A percentile compares a stretch with the other conserved stretches of the same genome.
These are phyloP conservation scores for Lachnellula willkommii DNA, from an alignment of 2,329 filamentous ascomycete genomes.

Conservation along the genomic window DNA sequence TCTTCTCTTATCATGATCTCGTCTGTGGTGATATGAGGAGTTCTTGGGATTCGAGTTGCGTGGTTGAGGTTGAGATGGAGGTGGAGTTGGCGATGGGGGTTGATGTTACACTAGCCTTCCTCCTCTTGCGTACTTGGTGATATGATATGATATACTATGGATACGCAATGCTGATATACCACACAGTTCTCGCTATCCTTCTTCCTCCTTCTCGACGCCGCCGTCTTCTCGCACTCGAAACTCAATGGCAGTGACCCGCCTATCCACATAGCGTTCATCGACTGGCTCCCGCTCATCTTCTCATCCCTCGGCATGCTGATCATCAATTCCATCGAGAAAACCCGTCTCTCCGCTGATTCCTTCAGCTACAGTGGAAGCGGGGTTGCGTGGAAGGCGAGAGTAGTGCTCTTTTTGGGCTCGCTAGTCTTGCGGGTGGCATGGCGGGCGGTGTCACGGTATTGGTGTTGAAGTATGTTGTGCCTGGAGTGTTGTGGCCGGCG, in stretches of 20 bases:
- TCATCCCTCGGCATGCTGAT: conserved; percentile 63
- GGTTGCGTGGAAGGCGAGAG: conserved; percentile 64
- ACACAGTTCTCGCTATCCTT: conserved; percentile 61
- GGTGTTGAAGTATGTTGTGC: conserved; percentile 59
- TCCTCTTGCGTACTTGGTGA: too few species aligned
- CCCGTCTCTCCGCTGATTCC: conserved; percentile 57
- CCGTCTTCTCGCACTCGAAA: conserved; percentile 59
- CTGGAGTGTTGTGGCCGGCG: conserved; percentile 52
- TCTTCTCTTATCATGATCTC: not conserved
- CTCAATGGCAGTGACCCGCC: conserved; percentile 49
- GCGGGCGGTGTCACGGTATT: conserved; percentile 64
- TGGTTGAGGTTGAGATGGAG: not conserved
- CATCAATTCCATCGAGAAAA: conserved; percentile 66
- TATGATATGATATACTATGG: too few species aligned
- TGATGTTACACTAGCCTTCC: too few species aligned
- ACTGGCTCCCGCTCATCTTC: conserved; percentile 66
- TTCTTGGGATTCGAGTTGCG: not conserved
- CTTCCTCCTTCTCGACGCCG: conserved; percentile 62
- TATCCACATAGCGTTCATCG: conserved; percentile 60
- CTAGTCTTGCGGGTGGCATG: conserved; percentile 60
- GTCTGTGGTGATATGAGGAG: not conserved
- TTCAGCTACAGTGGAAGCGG: conserved; percentile 58
- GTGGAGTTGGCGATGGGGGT: not conserved
- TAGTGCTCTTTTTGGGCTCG: conserved; percentile 62
- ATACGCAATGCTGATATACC: not conserved